A percentile compares a stretch with the other conserved stretches of the same genome.
phyloP scores from a whole-genome alignment of 208 protist genomes.

The Leishmania turanica region DNA sequence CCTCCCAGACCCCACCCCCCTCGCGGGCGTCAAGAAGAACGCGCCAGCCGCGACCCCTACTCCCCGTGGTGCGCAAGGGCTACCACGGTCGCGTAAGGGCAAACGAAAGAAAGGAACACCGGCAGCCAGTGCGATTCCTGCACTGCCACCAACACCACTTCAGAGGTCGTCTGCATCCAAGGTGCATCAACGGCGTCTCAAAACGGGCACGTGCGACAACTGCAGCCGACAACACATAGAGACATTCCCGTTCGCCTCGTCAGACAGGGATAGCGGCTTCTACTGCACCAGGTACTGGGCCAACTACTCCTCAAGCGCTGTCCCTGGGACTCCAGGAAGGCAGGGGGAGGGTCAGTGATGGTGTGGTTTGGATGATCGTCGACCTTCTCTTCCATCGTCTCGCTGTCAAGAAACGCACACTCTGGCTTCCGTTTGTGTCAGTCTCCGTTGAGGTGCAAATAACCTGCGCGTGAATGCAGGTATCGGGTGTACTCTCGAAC shows the following conservation, averaged over 20 bases:
- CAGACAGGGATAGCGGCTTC: constrained; percentile 9
- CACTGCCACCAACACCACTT: neutral
- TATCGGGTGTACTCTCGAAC: neutral
- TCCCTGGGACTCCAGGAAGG: neutral
- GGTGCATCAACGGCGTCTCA: neutral
- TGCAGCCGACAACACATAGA: neutral
- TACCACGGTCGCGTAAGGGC: neutral
- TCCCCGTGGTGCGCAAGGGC: neutral
- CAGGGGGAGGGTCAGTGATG: neutral
- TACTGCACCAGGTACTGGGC: constrained; percentile 23
- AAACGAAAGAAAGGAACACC: neutral
- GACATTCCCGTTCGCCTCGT: constrained; percentile 4
- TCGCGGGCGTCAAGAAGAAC: neutral
- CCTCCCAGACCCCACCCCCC: neutral
- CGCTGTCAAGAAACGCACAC: neutral
- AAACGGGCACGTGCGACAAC: constrained; percentile 5
- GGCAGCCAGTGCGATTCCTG: neutral
- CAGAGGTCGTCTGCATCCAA: neutral
- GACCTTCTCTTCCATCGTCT: neutral
- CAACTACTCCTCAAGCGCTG: neutral
- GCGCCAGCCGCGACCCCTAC: neutral
- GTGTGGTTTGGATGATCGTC: neutral
- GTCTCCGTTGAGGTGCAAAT: neutral
- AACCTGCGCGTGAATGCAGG: neutral
- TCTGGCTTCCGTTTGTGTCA: neutral